Percentiles rank a stretch among this genome's conserved stretches.
Conservation (phyloP, 1,284 basidiomycete species). For the Ustilago crameri region DNA sequence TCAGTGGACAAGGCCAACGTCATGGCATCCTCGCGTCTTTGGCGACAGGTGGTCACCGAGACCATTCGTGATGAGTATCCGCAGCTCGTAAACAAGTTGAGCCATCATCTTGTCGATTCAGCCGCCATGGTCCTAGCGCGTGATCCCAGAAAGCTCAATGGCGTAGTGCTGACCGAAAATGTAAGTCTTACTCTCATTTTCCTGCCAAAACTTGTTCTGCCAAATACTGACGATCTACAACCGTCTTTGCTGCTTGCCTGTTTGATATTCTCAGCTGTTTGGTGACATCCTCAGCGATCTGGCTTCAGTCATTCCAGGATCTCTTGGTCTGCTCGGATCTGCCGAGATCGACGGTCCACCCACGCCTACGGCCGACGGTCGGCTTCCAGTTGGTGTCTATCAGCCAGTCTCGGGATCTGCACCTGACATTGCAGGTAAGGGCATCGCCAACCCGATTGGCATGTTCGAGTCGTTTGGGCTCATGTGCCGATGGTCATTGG, state of each 20-base stretch:
- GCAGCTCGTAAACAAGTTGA: conserved; percentile 45
- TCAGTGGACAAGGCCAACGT: conserved; percentile 99
- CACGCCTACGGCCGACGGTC: conserved; percentile 51
- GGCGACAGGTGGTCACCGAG: conserved; percentile 76
- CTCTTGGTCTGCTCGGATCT: conserved; percentile 84
- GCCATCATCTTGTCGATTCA: conserved; percentile 87
- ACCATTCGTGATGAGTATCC: conserved; percentile 56
- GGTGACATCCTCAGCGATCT: conserved; percentile 50
- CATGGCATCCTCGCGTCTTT: conserved; percentile 89
- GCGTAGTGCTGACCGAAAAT: conserved; percentile 72
- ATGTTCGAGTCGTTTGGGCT: conserved; percentile 95
- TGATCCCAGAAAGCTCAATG: conserved; percentile 91
- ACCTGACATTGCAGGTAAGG: conserved; percentile 92
- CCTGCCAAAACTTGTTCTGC: not conserved
- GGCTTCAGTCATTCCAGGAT: conserved; percentile 45
- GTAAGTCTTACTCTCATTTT: conserved; percentile 23
- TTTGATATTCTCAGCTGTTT: conserved; percentile 28
- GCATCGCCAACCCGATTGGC: conserved; percentile 95
- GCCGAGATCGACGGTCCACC: conserved; percentile 96
- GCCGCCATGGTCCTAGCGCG: conserved; percentile 95
- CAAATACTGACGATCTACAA: not conserved
- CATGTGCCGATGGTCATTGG: conserved; percentile 92
- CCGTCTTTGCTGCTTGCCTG: not conserved
- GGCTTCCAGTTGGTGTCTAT: conserved; percentile 79
- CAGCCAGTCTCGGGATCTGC: conserved; percentile 83